Conservation (phyloP, 106 monocot species). For the Triglochin maritima region DNA sequence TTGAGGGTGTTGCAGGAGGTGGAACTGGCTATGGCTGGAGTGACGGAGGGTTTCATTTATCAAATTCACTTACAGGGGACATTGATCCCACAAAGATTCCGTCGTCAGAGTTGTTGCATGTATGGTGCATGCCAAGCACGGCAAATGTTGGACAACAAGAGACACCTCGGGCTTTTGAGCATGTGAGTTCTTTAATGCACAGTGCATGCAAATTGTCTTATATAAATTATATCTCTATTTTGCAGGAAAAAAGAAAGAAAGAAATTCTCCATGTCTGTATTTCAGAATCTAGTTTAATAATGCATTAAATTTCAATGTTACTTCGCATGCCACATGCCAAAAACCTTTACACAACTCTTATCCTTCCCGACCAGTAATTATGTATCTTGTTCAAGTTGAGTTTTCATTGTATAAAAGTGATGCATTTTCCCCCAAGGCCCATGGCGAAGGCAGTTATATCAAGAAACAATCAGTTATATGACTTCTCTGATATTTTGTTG, state of each 20-base stretch:
- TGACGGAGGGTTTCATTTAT: constrained; percentile 36
- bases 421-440: too few relatives aligned
- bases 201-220: not conserved
- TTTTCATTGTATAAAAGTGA: too few relatives aligned
- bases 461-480: too few relatives aligned
- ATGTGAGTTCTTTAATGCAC: constrained; percentile 32
- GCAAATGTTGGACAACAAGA: constrained; percentile 86
- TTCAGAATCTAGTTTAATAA: too few relatives aligned
- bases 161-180: constrained; percentile 66
- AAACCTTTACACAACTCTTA: too few relatives aligned
- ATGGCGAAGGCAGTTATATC: too few relatives aligned
- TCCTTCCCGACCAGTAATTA: too few relatives aligned
- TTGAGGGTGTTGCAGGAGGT: constrained; percentile 94
- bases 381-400: too few relatives aligned
- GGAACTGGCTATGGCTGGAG: constrained; percentile 95
- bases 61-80: constrained; percentile 27
- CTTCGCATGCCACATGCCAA: too few relatives aligned
- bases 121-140: constrained; percentile 96
- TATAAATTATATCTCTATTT: not conserved
- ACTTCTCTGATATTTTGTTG: too few relatives aligned
- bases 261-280: not conserved
- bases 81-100: constrained; percentile 76
- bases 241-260: not conserved
- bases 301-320: too few relatives aligned
- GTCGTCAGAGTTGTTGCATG: constrained; percentile 68